Percentiles rank a stretch among this genome's conserved stretches.
phyloP scores from a whole-genome alignment of 768 basidiomycete species.

The Nidularia sp. region DNA sequence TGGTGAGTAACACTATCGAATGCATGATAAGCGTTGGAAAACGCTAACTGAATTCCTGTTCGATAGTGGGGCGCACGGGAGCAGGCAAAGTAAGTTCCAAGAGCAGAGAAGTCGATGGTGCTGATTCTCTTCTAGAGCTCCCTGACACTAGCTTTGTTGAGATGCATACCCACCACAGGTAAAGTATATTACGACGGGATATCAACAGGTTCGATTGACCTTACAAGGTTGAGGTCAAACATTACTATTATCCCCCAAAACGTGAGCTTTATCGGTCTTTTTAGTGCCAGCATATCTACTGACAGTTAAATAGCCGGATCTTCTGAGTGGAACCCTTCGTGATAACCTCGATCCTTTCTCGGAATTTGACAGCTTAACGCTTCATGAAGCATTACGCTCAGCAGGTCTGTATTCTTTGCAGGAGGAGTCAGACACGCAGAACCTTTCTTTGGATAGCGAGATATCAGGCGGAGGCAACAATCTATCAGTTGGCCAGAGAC shows the following conservation, averaged over 20 bases:
- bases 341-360: slow-evolving; percentile 57
- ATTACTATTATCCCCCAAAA: slow-evolving; percentile 54
- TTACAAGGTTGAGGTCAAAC: slow-evolving; percentile 44
- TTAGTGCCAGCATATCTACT: background rate
- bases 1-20: slow-evolving; percentile 18
- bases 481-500: slow-evolving; percentile 67
- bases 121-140: slow-evolving; percentile 33
- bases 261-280: slow-evolving; percentile 13
- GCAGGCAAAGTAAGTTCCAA: slow-evolving; percentile 24
- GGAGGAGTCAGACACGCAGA: slow-evolving; percentile 38
- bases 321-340: slow-evolving; percentile 50
- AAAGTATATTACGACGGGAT: slow-evolving; percentile 48
- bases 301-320: slow-evolving; percentile 20
- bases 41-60: no score
- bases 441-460: slow-evolving; percentile 36
- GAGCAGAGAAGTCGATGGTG: background rate
- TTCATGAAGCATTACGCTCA: slow-evolving; percentile 29
- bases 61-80: slow-evolving; percentile 32
- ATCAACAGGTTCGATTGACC: slow-evolving; percentile 38
- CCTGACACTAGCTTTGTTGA: slow-evolving; percentile 43
- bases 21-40: background rate
- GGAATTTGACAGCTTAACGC: slow-evolving; percentile 38
- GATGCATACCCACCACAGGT: slow-evolving; percentile 50
- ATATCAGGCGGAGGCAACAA: slow-evolving; percentile 51
- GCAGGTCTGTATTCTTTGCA: slow-evolving; percentile 26